These are phyloP conservation scores for Opeltia flavorubescens DNA, from an alignment of 495 filamentous ascomycete species.

Conservation along the genomic window DNA sequence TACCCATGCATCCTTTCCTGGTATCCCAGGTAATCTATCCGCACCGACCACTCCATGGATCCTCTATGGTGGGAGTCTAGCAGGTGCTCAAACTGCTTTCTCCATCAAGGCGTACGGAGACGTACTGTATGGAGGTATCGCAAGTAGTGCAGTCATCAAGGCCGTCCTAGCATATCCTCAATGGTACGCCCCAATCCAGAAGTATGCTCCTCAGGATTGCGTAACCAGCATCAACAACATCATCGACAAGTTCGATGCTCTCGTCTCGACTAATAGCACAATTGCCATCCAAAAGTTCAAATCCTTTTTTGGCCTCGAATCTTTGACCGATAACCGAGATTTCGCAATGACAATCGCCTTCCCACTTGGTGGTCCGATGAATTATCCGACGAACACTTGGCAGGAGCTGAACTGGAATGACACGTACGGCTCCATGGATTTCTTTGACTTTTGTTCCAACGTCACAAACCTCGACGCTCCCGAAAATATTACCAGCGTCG, in stretches of 20 bases:
- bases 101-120: conserved; percentile 27
- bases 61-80: conserved; percentile 31
- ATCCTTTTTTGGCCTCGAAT: conserved; percentile 27
- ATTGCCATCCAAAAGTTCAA: conserved; percentile 27
- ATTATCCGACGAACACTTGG: conserved; percentile 34
- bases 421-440: conserved; percentile 22
- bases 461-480: conserved; percentile 32
- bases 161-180: conserved; percentile 23
- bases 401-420: conserved; percentile 35
- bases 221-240: conserved; percentile 29
- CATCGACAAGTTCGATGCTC: conserved; percentile 29
- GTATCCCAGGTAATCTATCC: conserved; percentile 19
- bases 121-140: conserved; percentile 31
- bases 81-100: conserved; percentile 28
- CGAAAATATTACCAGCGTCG: conserved; percentile 24
- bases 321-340: conserved; percentile 25
- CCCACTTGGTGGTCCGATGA: conserved; percentile 32
- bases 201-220: conserved; percentile 27
- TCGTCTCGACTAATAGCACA: conserved; percentile 21
- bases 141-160: conserved; percentile 25
- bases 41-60: conserved; percentile 29
- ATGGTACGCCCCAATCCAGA: conserved; percentile 29
- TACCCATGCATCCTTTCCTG: conserved; percentile 27
- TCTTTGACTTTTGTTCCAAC: conserved; percentile 35
- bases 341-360: conserved; percentile 31